A percentile compares a stretch with the other conserved stretches of the same genome.
Conservation (phyloP, 495 filamentous ascomycete species). For the Apiosordaria backusii region DNA sequence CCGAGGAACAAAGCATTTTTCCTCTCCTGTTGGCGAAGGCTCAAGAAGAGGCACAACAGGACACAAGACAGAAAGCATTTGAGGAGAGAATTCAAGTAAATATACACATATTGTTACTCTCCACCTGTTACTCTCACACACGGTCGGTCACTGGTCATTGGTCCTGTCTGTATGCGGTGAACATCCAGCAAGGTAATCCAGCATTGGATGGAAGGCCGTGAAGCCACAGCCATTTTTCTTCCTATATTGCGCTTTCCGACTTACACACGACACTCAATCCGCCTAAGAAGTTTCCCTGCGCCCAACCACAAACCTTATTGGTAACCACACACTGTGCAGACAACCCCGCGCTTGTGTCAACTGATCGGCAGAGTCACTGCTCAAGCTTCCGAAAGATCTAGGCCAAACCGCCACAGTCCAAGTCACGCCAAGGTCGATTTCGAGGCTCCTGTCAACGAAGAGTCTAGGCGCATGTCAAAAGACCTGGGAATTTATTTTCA, state of each 20-base stretch:
- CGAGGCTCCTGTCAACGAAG: neutral
- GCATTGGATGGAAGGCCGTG: no score
- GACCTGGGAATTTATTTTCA: neutral
- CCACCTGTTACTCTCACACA: neutral
- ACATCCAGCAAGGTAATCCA: no score
- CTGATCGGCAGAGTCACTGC: neutral
- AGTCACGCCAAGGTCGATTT: neutral
- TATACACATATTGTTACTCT: constrained; percentile 2
- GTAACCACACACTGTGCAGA: neutral
- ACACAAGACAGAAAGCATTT: constrained; percentile 3
- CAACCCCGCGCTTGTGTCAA: neutral
- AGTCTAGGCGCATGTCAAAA: neutral
- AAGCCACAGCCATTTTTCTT: neutral
- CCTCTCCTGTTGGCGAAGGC: neutral
- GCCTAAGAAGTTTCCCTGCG: neutral
- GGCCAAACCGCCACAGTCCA: neutral
- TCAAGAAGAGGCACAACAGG: neutral
- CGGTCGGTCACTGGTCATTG: neutral
- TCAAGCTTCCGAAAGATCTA: neutral
- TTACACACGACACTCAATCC: no score
- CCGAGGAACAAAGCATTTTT: neutral
- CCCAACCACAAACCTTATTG: neutral
- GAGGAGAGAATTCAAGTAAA: neutral
- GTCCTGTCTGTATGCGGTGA: no score
- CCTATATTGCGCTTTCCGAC: no score